Percentiles rank a stretch among this genome's conserved stretches.
phyloP scores from a whole-genome alignment of 2,329 filamentous ascomycete genomes.

The Didymella lethalis region DNA sequence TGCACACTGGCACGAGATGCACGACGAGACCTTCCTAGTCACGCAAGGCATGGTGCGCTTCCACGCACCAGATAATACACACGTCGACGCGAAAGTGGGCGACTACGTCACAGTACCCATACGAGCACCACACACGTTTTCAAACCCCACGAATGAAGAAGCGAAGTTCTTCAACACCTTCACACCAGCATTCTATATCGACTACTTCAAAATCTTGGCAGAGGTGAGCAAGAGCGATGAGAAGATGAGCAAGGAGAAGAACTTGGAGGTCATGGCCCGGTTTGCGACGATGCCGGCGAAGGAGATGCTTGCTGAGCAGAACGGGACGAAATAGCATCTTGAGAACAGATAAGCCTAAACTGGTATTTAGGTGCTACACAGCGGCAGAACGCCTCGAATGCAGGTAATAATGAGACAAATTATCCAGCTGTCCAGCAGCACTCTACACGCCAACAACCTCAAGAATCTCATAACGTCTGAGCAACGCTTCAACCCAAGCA shows the following conservation, averaged over 20 bases:
- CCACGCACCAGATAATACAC: constrained; percentile 55
- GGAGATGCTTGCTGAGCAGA: constrained; percentile 45
- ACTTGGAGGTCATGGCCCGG: constrained; percentile 58
- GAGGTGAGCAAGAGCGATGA: constrained; percentile 56
- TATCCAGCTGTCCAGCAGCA: constrained; percentile 6
- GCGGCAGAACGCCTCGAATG: not conserved
- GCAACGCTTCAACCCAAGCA: constrained; percentile 5
- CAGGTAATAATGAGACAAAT: not conserved
- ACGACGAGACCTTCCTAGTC: constrained; percentile 65
- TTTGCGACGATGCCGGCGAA: constrained; percentile 60
- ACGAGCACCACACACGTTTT: constrained; percentile 64
- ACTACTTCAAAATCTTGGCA: constrained; percentile 64
- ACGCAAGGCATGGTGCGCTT: constrained; percentile 62
- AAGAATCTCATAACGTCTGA: constrained; percentile 7
- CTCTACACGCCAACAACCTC: constrained; percentile 5
- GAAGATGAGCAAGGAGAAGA: constrained; percentile 58
- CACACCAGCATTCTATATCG: constrained; percentile 65
- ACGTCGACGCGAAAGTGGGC: constrained; percentile 59
- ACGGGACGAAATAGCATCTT: constrained; percentile 13
- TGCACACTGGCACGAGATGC: constrained; percentile 64
- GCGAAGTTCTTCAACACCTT: constrained; percentile 65
- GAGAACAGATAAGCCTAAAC: not conserved
- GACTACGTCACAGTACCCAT: constrained; percentile 65
- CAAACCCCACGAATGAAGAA: constrained; percentile 63
- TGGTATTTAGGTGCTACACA: constrained; percentile 6